Percentiles rank a stretch among this genome's conserved stretches.
phyloP scores from a whole-genome alignment of 352 stramenopile genomes.

The Globisporangium nodosum region DNA sequence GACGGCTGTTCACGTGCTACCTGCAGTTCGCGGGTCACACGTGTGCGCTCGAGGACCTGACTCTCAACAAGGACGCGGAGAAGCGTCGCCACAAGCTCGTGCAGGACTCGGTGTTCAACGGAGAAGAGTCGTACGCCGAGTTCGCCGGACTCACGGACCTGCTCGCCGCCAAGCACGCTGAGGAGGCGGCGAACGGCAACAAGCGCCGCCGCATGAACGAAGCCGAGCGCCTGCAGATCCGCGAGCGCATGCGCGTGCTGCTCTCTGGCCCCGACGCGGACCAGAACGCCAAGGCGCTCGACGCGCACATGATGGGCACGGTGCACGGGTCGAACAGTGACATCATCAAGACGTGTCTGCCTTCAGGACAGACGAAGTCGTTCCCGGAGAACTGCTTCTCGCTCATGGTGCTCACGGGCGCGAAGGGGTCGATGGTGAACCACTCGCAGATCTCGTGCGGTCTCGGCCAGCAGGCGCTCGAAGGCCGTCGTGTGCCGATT shows the following conservation, averaged over 20 bases:
- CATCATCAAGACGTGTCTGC: slow-evolving; percentile 99
- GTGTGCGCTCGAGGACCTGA: slow-evolving; percentile 98
- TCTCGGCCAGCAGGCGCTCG: slow-evolving; percentile 98
- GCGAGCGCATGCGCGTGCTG: slow-evolving; percentile 67
- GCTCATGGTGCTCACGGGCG: slow-evolving; percentile 98
- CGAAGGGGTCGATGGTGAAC: slow-evolving; percentile 99
- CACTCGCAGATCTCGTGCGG: slow-evolving; percentile 98
- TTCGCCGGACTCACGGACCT: slow-evolving; percentile 76
- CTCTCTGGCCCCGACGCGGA: slow-evolving; percentile 66
- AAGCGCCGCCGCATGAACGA: slow-evolving; percentile 87
- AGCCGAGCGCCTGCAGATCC: slow-evolving; percentile 58
- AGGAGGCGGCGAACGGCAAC: slow-evolving; percentile 29
- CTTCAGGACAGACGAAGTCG: slow-evolving; percentile 93
- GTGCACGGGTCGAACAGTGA: slow-evolving; percentile 91
- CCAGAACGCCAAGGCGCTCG: slow-evolving; percentile 72
- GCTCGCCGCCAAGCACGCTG: slow-evolving; percentile 48
- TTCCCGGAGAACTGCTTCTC: slow-evolving; percentile 99
- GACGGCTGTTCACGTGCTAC: slow-evolving; percentile 96
- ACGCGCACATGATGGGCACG: slow-evolving; percentile 89
- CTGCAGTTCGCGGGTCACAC: slow-evolving; percentile 98
- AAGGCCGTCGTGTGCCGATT: slow-evolving; percentile 97
- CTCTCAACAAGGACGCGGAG: slow-evolving; percentile 93
- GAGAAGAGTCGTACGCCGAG: slow-evolving; percentile 82
- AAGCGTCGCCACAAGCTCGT: slow-evolving; percentile 89
- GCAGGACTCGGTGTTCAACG: slow-evolving; percentile 64